These are phyloP conservation scores for Bipolaris victoriae DNA, from an alignment of 2,329 filamentous ascomycete species.

Conservation along the genomic window DNA sequence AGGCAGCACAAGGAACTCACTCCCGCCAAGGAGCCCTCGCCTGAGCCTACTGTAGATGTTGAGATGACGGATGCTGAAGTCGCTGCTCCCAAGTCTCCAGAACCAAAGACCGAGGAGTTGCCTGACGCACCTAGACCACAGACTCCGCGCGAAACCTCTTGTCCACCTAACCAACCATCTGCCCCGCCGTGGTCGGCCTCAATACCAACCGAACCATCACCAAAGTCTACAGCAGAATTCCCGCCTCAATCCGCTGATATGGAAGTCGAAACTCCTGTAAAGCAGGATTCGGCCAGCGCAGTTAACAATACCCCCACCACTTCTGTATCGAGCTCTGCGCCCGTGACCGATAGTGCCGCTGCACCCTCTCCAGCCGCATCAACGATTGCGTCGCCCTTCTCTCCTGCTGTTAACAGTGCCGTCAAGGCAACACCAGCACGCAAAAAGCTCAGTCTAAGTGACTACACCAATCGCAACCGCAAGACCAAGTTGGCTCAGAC, in stretches of 20 bases:
- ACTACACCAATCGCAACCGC: conserved; percentile 56
- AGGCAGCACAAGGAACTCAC: conserved; percentile 30
- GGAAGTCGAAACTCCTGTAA: conserved; percentile 40
- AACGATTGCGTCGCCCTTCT: conserved; percentile 40
- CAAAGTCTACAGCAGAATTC: conserved; percentile 17
- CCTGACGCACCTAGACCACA: conserved; percentile 35
- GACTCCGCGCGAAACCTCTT: conserved; percentile 27
- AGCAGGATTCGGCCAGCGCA: conserved; percentile 31
- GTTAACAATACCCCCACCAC: conserved; percentile 27
- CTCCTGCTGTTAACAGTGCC: conserved; percentile 50
- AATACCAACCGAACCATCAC: conserved; percentile 21
- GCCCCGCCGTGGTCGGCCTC: conserved; percentile 41
- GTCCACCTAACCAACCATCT: conserved; percentile 42
- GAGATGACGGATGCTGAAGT: conserved; percentile 30
- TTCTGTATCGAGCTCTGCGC: conserved; percentile 32
- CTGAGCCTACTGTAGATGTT: conserved; percentile 21
- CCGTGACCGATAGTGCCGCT: conserved; percentile 26
- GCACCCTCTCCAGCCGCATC: conserved; percentile 39
- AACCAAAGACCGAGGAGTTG: conserved; percentile 39
- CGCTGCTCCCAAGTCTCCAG: conserved; percentile 17
- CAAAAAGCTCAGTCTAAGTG: conserved; percentile 60
- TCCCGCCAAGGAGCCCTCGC: conserved; percentile 32
- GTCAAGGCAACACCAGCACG: conserved; percentile 51
- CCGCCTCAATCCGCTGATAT: conserved; percentile 30
- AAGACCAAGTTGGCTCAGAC: conserved; percentile 48